A percentile compares a stretch with the other conserved stretches of the same genome.
These are phyloP conservation scores for Artemisia annua DNA, from an alignment of 129 eudicot species.

Conservation along the genomic window DNA sequence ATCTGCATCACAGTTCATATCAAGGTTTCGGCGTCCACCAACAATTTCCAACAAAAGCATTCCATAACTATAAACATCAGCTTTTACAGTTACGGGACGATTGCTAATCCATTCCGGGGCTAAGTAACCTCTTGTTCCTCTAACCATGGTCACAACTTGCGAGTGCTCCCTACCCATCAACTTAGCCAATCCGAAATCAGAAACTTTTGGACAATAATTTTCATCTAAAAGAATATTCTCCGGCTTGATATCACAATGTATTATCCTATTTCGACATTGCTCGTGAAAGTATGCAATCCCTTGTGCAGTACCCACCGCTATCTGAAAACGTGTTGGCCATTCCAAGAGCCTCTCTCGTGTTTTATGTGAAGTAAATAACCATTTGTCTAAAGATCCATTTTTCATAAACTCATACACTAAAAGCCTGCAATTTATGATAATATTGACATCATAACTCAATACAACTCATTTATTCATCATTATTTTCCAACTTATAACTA, in stretches of 20 bases:
- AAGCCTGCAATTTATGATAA: constrained; percentile 52
- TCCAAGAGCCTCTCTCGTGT: constrained; percentile 56
- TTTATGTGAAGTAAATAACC: constrained; percentile 70
- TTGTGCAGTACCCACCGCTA: constrained; percentile 88
- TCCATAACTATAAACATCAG: constrained; percentile 97
- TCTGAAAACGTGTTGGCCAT: constrained; percentile 77
- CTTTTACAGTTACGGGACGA: constrained; percentile 91
- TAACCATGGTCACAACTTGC: constrained; percentile 88
- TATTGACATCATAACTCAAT: background rate
- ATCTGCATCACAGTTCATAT: constrained; percentile 75
- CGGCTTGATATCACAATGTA: constrained; percentile 97
- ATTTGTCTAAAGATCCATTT: constrained; percentile 88
- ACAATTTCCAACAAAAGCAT: constrained; percentile 90
- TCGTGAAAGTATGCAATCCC: constrained; percentile 97
- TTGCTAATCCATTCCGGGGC: constrained; percentile 99
- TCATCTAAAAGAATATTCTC: constrained; percentile 90
- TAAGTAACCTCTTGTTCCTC: constrained; percentile 96
- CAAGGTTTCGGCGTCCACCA: constrained; percentile 94
- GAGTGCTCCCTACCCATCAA: constrained; percentile 93
- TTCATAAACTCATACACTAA: constrained; percentile 95
- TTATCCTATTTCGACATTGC: constrained; percentile 86
- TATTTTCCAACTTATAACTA: background rate
- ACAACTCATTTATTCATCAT: background rate
- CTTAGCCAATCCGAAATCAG: constrained; percentile 94
- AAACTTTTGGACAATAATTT: constrained; percentile 79